A percentile compares a stretch with the other conserved stretches of the same genome.
These are phyloP conservation scores for Ceratocystis albifundus DNA, from an alignment of 2,329 filamentous ascomycete species.

Conservation along the genomic window DNA sequence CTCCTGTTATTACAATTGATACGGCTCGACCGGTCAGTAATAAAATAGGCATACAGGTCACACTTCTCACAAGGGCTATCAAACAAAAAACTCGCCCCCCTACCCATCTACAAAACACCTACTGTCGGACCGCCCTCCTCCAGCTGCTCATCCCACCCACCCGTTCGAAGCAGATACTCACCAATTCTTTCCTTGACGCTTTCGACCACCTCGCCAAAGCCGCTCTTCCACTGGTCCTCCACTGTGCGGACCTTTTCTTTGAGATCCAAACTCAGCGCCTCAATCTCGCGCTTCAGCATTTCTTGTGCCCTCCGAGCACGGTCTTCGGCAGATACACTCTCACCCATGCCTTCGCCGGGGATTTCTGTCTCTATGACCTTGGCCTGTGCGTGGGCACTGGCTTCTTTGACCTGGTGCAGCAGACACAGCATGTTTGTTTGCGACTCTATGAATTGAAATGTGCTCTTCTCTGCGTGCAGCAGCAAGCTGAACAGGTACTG, in stretches of 20 bases:
- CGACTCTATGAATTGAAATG: slow-evolving; percentile 92
- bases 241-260: slow-evolving; percentile 89
- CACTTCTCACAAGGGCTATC: slow-evolving; percentile 5
- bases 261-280: slow-evolving; percentile 65
- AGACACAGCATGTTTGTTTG: slow-evolving; percentile 86
- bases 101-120: slow-evolving; percentile 33
- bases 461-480: slow-evolving; percentile 78
- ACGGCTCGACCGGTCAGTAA: neutral
- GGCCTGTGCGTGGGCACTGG: slow-evolving; percentile 57
- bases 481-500: slow-evolving; percentile 84
- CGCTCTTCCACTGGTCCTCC: slow-evolving; percentile 81
- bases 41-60: neutral
- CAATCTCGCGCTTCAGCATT: slow-evolving; percentile 56
- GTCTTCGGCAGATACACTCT: slow-evolving; percentile 30
- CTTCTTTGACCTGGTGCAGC: slow-evolving; percentile 78
- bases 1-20: neutral
- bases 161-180: slow-evolving; percentile 59
- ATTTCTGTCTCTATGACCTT: slow-evolving; percentile 54
- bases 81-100: neutral
- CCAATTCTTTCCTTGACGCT: slow-evolving; percentile 63
- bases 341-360: slow-evolving; percentile 29
- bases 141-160: slow-evolving; percentile 77
- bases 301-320: slow-evolving; percentile 38
- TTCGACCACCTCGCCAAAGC: slow-evolving; percentile 65
- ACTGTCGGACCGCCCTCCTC: slow-evolving; percentile 42